Conservation (phyloP, 2,329 filamentous ascomycete genomes). For the Hortaea werneckii region DNA sequence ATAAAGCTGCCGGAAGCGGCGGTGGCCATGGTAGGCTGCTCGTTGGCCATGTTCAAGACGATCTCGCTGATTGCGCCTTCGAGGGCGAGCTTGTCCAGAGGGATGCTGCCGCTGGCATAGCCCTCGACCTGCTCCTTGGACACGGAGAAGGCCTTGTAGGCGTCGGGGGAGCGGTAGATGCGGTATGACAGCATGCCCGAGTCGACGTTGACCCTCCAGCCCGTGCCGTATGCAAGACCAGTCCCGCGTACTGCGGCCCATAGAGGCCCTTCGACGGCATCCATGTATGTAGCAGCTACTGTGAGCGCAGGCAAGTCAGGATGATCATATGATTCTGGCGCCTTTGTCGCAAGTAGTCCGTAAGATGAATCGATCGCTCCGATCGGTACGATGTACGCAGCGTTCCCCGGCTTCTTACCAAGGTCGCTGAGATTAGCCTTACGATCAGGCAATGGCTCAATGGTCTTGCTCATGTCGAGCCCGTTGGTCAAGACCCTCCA, state of each 20-base stretch:
- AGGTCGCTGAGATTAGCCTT: constrained; percentile 63
- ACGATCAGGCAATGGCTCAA: constrained; percentile 62
- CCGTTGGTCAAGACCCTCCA: constrained; percentile 58
- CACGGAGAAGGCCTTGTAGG: constrained; percentile 72
- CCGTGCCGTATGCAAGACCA: constrained; percentile 82
- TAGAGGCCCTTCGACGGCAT: constrained; percentile 84
- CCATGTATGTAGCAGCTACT: constrained; percentile 83
- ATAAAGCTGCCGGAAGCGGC: constrained; percentile 80
- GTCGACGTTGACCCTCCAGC: constrained; percentile 67
- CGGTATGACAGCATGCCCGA: constrained; percentile 72
- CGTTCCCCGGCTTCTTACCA: constrained; percentile 63
- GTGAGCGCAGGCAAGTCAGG: constrained; percentile 72
- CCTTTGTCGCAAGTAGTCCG: constrained; percentile 63
- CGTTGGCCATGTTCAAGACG: constrained; percentile 75
- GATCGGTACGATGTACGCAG: constrained; percentile 78
- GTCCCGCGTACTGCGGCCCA: constrained; percentile 91
- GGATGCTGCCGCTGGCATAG: constrained; percentile 59
- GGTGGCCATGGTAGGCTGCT: constrained; percentile 72
- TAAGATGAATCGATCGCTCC: constrained; percentile 87
- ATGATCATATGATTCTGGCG: constrained; percentile 65
- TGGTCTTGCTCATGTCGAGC: constrained; percentile 43
- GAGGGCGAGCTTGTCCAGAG: constrained; percentile 70
- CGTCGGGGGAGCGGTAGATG: constrained; percentile 83
- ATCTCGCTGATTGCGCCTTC: constrained; percentile 87
- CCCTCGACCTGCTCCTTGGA: constrained; percentile 64